A percentile compares a stretch with the other conserved stretches of the same genome.
phyloP scores from a whole-genome alignment of 768 basidiomycete genomes.

The Russula lepida region DNA sequence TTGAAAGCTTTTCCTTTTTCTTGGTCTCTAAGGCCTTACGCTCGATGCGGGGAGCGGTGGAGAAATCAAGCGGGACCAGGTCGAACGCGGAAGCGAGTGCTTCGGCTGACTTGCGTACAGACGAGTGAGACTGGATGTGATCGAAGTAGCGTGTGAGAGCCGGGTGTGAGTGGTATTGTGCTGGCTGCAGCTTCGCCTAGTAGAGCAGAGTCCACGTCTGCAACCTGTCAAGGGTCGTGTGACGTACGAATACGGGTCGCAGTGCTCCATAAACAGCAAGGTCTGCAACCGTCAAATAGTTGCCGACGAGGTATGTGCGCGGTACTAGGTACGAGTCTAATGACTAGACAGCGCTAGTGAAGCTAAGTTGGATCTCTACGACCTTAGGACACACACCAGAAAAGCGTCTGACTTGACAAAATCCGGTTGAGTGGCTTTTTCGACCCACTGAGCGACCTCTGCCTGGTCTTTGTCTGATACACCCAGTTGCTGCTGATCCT shows the following conservation, averaged over 20 bases:
- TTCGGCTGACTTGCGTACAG: slow-evolving; percentile 51
- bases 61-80: slow-evolving; percentile 60
- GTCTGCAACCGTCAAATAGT: slow-evolving; percentile 84
- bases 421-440: slow-evolving; percentile 46
- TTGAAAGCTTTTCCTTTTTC: slow-evolving; percentile 61
- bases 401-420: slow-evolving; percentile 39
- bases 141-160: slow-evolving; percentile 90
- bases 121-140: slow-evolving; percentile 72
- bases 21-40: slow-evolving; percentile 65
- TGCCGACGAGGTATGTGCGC: slow-evolving; percentile 78
- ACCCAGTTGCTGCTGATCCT: slow-evolving; percentile 40
- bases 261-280: slow-evolving; percentile 86
- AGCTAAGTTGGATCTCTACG: neutral
- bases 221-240: neutral
- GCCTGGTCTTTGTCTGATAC: slow-evolving; percentile 51
- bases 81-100: slow-evolving; percentile 45
- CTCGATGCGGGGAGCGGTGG: slow-evolving; percentile 63
- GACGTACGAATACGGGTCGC: slow-evolving; percentile 68
- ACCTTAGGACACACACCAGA: slow-evolving; percentile 37
- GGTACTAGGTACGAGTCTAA: slow-evolving; percentile 64
- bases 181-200: slow-evolving; percentile 61
- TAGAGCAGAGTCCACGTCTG: slow-evolving; percentile 27
- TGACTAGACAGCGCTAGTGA: slow-evolving; percentile 36
- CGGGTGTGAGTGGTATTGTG: slow-evolving; percentile 73
- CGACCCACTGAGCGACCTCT: slow-evolving; percentile 64